Conservation (phyloP, 2,329 filamentous ascomycete species). For the Aspergillus piperis region DNA sequence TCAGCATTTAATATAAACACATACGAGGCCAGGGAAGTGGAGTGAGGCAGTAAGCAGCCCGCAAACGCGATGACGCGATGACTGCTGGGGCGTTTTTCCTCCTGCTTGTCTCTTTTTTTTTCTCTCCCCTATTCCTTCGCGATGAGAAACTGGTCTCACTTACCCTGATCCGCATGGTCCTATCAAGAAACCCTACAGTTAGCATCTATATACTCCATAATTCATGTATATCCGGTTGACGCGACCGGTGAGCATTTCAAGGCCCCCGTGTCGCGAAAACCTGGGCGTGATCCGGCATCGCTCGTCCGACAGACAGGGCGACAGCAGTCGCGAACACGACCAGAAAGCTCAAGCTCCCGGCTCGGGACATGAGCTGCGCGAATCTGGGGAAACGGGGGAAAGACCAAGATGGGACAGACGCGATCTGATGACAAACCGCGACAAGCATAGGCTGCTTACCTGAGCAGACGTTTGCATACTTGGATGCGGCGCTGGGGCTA, state of each 20-base stretch:
- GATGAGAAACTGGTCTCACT: constrained; percentile 27
- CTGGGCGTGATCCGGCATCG: constrained; percentile 10
- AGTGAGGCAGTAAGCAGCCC: not conserved
- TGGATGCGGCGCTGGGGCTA: constrained; percentile 53
- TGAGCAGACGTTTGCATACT: constrained; percentile 53
- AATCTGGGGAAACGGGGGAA: constrained; percentile 12
- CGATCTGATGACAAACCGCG: constrained; percentile 42
- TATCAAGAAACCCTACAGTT: constrained; percentile 22
- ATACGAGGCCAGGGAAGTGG: not conserved
- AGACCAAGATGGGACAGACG: constrained; percentile 15
- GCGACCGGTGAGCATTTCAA: constrained; percentile 14
- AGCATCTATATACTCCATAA: constrained; percentile 7
- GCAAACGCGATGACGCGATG: not conserved
- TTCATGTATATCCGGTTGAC: not conserved
- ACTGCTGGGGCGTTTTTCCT: not conserved
- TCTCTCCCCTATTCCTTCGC: not conserved
- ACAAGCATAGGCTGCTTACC: constrained; percentile 50
- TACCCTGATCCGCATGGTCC: constrained; percentile 51
- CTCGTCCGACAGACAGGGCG: not conserved
- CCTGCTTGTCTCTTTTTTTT: not conserved
- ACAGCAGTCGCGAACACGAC: constrained; percentile 2
- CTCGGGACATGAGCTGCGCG: not conserved
- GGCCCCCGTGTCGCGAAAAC: not conserved
- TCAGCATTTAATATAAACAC: constrained; percentile 14
- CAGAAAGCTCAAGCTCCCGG: not conserved